phyloP scores from a whole-genome alignment of 306 rosid genomes.

The Rosa persica region DNA sequence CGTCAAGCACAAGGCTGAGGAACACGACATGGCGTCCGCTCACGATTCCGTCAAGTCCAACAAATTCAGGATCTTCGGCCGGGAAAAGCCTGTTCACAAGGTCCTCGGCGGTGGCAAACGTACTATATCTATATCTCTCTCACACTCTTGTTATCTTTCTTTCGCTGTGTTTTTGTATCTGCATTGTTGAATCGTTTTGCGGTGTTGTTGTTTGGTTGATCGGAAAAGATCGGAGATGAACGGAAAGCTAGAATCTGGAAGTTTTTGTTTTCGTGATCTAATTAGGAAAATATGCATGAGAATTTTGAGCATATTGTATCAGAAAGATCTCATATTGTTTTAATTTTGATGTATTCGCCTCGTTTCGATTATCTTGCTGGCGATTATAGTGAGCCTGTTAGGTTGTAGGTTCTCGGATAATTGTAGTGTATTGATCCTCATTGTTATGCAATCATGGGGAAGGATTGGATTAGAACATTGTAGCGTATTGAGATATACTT shows the following conservation, averaged over 20 bases:
- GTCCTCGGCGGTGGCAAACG: slow-evolving; percentile 84
- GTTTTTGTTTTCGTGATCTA: not conserved
- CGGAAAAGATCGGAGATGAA: slow-evolving; percentile 1
- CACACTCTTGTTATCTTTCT: not conserved
- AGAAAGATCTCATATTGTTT: not conserved
- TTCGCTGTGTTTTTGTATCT: not conserved
- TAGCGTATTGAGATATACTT: not conserved
- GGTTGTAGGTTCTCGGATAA: not conserved
- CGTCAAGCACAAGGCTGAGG: slow-evolving; percentile 36
- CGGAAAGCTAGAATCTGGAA: not conserved
- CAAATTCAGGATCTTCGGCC: slow-evolving; percentile 69
- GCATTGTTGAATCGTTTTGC: not conserved
- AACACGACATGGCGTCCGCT: slow-evolving; percentile 29
- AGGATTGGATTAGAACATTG: not conserved
- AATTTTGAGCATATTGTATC: not conserved
- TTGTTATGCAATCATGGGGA: not conserved
- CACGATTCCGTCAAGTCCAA: slow-evolving; percentile 28
- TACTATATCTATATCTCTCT: slow-evolving; percentile 7
- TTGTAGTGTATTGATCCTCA: not conserved
- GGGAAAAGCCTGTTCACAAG: slow-evolving; percentile 75
- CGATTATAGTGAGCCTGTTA: not conserved
- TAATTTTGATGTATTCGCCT: not conserved
- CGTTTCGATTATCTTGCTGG: not conserved
- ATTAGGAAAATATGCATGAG: not conserved
- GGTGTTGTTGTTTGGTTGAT: slow-evolving; percentile 19